Evolutionary conservation across 257 asterid species (phyloP).

Genomic region (Dorcoceras hygrometricum): DNA sequence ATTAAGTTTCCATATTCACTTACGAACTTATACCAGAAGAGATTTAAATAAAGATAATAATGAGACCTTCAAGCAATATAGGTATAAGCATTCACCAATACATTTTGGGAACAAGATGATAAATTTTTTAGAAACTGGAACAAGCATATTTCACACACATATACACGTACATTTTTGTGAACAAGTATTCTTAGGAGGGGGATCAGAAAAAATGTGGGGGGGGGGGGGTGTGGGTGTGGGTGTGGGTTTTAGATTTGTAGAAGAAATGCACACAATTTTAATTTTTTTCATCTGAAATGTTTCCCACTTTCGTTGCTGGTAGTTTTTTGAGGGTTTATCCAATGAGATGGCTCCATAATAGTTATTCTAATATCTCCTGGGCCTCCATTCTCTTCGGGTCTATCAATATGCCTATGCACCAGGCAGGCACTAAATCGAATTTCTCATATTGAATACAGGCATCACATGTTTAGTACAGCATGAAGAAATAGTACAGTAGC

Average conservation of each 20-base stretch:
- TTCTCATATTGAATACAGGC: slow-evolving; percentile 7
- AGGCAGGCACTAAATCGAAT: background rate
- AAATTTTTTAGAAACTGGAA: no score
- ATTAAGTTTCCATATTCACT: background rate
- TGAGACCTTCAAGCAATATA: slow-evolving; percentile 1
- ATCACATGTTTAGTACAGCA: slow-evolving; percentile 2
- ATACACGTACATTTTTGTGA: no score
- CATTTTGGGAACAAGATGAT: no score
- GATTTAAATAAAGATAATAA: slow-evolving; percentile 1
- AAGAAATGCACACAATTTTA: background rate
- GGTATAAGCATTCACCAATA: no score
- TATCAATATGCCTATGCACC: background rate
- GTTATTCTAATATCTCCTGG: background rate
- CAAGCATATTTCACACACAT: no score
- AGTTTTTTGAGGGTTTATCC: background rate
- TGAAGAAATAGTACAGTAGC: no score
- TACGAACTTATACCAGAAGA: background rate
- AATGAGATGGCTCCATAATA: background rate
- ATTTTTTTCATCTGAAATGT: background rate
- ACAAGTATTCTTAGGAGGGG: no score
- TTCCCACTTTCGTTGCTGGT: background rate
- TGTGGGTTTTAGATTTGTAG: no score
- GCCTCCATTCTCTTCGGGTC: background rate
- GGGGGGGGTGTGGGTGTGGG: no score
- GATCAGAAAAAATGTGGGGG: no score